Percentiles rank a stretch among this genome's conserved stretches.
These are phyloP conservation scores for Baeospora myosura DNA, from an alignment of 1,284 basidiomycete species.

Conservation along the genomic window DNA sequence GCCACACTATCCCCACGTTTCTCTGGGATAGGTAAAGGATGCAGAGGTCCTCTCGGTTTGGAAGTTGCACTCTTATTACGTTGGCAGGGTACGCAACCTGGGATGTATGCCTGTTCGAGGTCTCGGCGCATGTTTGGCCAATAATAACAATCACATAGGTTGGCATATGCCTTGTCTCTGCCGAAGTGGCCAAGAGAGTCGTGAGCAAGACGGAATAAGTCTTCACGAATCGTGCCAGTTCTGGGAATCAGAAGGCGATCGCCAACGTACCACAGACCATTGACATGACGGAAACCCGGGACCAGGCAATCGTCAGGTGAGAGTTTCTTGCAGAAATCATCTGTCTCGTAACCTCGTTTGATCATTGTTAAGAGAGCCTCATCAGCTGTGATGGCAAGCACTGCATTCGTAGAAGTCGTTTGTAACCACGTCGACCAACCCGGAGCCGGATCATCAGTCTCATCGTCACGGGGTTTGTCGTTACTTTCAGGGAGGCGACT, in stretches of 20 bases:
- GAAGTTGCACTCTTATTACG: constrained; percentile 19
- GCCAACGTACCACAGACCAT: constrained; percentile 3
- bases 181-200: constrained; percentile 6
- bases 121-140: constrained; percentile 29
- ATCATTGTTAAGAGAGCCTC: background rate
- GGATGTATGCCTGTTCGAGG: constrained; percentile 23
- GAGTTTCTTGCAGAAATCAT: background rate
- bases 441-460: background rate
- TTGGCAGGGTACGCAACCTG: constrained; percentile 27
- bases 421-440: background rate
- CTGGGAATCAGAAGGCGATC: constrained; percentile 2
- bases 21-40: constrained; percentile 25
- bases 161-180: constrained; percentile 16
- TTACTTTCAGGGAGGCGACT: constrained; percentile 6
- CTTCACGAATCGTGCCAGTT: constrained; percentile 8
- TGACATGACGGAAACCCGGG: background rate
- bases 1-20: constrained; percentile 17
- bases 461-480: constrained; percentile 8
- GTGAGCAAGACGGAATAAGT: too few species aligned
- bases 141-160: constrained; percentile 20
- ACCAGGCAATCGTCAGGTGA: background rate
- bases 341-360: background rate
- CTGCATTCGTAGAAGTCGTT: background rate
- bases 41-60: constrained; percentile 18
- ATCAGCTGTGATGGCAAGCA: background rate